These are phyloP conservation scores for Naematelia encephala DNA, from an alignment of 768 basidiomycete species.

Conservation along the genomic window DNA sequence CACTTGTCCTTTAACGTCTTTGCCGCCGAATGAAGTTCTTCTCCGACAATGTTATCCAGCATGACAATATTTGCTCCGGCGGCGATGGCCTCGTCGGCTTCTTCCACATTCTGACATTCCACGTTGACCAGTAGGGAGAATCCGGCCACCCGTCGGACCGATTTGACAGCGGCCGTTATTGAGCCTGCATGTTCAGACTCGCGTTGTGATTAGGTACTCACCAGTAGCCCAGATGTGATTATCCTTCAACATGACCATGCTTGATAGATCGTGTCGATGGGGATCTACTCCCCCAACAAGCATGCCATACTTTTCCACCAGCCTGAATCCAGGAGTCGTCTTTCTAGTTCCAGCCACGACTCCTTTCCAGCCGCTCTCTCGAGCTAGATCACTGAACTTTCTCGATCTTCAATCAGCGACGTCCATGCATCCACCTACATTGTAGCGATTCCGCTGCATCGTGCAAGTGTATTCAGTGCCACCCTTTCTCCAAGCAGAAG, in stretches of 20 bases:
- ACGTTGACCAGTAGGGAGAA: constrained; percentile 90
- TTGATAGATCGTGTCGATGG: constrained; percentile 92
- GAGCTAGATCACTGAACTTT: constrained; percentile 71
- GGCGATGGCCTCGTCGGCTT: constrained; percentile 94
- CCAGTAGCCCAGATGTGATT: constrained; percentile 99
- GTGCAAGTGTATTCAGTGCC: constrained; percentile 84
- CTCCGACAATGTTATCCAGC: constrained; percentile 89
- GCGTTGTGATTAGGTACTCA: constrained; percentile 43
- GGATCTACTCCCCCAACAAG: constrained; percentile 92
- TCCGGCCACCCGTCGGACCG: constrained; percentile 84
- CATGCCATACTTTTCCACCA: constrained; percentile 99
- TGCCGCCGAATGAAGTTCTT: constrained; percentile 66
- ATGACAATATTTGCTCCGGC: constrained; percentile 94
- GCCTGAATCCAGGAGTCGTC: constrained; percentile 93
- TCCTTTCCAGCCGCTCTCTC: constrained; percentile 74
- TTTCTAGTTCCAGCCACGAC: constrained; percentile 93
- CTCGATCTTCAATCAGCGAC: constrained; percentile 62
- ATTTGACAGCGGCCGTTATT: constrained; percentile 78
- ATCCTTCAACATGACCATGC: constrained; percentile 99
- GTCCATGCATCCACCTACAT: constrained; percentile 58
- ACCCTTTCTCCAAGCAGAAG: constrained; percentile 88
- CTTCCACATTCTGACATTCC: constrained; percentile 80
- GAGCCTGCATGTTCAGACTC: constrained; percentile 58
- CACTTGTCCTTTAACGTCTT: constrained; percentile 71
- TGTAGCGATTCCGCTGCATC: constrained; percentile 95